Conservation (phyloP, 2,329 filamentous ascomycete species). For the Zelopaecilomyces penicillatus region DNA sequence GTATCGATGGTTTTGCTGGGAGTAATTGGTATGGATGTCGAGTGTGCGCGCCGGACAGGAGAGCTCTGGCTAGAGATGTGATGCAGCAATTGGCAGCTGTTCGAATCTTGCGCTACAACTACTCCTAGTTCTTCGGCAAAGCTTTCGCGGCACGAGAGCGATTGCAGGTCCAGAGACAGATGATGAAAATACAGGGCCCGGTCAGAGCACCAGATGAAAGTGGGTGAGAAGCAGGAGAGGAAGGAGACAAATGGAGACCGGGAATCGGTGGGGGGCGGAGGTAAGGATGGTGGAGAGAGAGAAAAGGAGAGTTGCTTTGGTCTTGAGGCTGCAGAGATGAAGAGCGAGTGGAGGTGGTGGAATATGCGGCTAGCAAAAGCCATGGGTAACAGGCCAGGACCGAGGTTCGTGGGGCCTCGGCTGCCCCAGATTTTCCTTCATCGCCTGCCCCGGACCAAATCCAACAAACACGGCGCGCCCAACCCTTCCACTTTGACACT, state of each 20-base stretch:
- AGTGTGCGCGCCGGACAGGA: no score
- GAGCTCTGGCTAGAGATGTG: no score
- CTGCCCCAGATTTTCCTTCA: constrained; percentile 10
- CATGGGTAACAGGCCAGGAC: constrained; percentile 1
- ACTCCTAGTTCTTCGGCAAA: background rate
- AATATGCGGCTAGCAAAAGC: constrained; percentile 3
- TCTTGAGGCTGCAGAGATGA: constrained; percentile 1
- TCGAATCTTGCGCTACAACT: no score
- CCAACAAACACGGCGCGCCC: no score
- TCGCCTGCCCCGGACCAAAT: background rate
- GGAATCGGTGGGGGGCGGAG: background rate
- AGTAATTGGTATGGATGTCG: constrained; percentile 5
- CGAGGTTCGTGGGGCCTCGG: constrained; percentile 14
- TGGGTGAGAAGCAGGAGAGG: background rate
- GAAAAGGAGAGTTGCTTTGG: constrained; percentile 2
- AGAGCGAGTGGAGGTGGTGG: constrained; percentile 5
- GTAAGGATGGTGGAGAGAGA: background rate
- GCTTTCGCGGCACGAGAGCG: constrained; percentile 2
- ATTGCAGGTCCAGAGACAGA: constrained; percentile 10
- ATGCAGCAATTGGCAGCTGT: no score
- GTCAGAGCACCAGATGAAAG: constrained; percentile 1
- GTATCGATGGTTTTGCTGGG: background rate
- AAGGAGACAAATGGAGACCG: background rate
- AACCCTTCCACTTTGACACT: no score
- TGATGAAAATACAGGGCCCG: constrained; percentile 4